Evolutionary conservation across 257 asterid genomes (phyloP).

Genomic region (Capsicum rhomboideum): DNA sequence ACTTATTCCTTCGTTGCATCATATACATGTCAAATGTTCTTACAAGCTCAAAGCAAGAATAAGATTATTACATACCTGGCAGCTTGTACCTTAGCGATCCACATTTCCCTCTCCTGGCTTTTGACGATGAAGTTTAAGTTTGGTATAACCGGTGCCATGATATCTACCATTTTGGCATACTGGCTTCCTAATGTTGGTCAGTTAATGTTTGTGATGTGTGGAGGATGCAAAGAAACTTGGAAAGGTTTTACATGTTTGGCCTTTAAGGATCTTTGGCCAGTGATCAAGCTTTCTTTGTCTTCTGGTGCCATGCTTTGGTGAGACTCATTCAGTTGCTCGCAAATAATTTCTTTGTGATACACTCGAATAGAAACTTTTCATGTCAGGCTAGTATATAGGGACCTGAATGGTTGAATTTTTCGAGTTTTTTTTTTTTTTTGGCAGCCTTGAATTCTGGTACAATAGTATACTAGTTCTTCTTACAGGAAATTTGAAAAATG

Average conservation of each 20-base stretch:
- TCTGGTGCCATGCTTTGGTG: conserved; percentile 82
- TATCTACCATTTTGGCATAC: conserved; percentile 48
- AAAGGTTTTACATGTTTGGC: conserved; percentile 51
- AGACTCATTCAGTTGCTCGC: neutral
- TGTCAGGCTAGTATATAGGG: neutral
- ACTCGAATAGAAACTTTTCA: neutral
- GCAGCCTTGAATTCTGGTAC: conserved; percentile 80
- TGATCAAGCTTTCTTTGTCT: conserved; percentile 59
- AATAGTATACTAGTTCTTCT: conserved; percentile 50
- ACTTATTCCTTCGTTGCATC: conserved; percentile 41
- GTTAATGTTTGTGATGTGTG: conserved; percentile 27
- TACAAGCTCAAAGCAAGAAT: conserved; percentile 81
- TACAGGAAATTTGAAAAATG: conserved; percentile 56
- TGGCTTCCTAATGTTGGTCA: conserved; percentile 81
- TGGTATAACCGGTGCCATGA: conserved; percentile 60
- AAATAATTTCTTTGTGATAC: neutral
- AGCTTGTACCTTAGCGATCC: conserved; percentile 36
- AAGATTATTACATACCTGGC: conserved; percentile 58
- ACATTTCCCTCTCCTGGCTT: conserved; percentile 55
- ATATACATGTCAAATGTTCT: conserved; percentile 68
- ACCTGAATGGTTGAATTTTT: neutral
- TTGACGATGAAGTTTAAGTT: conserved; percentile 33
- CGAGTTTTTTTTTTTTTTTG: neutral
- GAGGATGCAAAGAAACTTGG: conserved; percentile 79
- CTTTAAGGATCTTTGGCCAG: conserved; percentile 61